phyloP scores from a whole-genome alignment of 73 alveolate species.

The Stentor roeselii region DNA sequence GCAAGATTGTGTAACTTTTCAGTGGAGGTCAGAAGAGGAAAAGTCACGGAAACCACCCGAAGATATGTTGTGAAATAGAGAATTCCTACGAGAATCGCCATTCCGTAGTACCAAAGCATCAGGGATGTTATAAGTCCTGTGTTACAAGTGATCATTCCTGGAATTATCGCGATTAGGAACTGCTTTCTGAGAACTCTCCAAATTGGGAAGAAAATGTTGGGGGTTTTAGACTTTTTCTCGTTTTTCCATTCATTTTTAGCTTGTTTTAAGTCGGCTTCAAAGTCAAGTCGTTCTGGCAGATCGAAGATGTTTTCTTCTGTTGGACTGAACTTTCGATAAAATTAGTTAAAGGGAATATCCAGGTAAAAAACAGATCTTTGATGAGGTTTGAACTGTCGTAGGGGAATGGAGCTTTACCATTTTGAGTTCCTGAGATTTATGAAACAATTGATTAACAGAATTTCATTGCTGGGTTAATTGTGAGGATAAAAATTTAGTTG shows the following conservation, averaged over 20 bases:
- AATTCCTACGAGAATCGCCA: too few species aligned
- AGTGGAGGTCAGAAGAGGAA: too few species aligned
- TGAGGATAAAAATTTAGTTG: too few species aligned
- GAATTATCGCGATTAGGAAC: neutral
- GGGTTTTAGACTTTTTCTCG: neutral
- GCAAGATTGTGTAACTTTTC: too few species aligned
- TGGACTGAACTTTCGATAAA: neutral
- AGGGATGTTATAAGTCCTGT: neutral
- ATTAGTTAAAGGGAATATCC: neutral
- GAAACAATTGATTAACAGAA: too few species aligned
- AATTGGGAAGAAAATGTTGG: neutral
- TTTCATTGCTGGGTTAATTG: too few species aligned
- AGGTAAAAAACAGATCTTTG: constrained; percentile 10
- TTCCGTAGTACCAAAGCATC: neutral
- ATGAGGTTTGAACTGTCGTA: constrained; percentile 5
- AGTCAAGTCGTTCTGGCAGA: constrained; percentile 9
- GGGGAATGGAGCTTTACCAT: too few species aligned
- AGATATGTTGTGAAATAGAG: too few species aligned
- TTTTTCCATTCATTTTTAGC: neutral
- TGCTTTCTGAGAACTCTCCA: neutral
- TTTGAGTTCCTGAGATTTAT: too few species aligned
- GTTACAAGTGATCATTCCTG: neutral
- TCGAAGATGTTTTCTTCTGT: neutral
- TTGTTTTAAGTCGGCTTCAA: neutral
- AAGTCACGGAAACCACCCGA: too few species aligned